These are phyloP conservation scores for Recurvomyces mirabilis DNA, from an alignment of 495 filamentous ascomycete species.

Conservation along the genomic window DNA sequence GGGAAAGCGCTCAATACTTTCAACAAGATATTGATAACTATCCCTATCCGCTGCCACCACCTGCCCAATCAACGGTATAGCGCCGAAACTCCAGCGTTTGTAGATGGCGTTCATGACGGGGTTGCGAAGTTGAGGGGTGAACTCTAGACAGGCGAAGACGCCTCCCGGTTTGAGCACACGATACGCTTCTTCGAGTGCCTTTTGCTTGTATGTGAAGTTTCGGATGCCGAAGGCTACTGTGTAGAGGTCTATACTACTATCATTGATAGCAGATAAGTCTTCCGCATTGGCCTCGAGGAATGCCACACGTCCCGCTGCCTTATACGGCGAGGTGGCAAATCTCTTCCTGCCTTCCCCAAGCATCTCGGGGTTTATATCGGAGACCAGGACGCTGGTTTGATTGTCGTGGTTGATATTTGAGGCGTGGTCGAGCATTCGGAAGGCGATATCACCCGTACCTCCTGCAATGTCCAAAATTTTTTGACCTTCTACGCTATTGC, in stretches of 20 bases:
- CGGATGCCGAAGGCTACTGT: constrained; percentile 96
- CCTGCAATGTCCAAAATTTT: constrained; percentile 95
- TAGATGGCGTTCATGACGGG: constrained; percentile 70
- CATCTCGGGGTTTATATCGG: constrained; percentile 94
- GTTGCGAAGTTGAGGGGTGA: constrained; percentile 66
- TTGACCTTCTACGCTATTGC: constrained; percentile 41
- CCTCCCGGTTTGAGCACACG: constrained; percentile 89
- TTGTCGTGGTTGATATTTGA: constrained; percentile 71
- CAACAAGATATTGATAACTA: constrained; percentile 96
- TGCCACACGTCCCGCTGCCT: constrained; percentile 43
- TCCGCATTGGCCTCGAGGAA: constrained; percentile 93
- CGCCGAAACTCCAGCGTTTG: constrained; percentile 89
- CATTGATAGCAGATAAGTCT: constrained; percentile 51
- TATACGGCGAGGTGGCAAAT: constrained; percentile 48
- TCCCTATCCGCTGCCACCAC: constrained; percentile 87
- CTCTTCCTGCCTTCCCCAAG: constrained; percentile 76
- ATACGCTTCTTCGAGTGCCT: constrained; percentile 67
- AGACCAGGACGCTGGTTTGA: constrained; percentile 69
- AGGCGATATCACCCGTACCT: constrained; percentile 95
- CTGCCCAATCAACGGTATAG: constrained; percentile 91
- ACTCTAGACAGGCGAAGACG: constrained; percentile 94
- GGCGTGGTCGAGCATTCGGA: constrained; percentile 87
- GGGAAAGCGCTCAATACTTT: constrained; percentile 93
- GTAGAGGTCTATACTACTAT: constrained; percentile 70
- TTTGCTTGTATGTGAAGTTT: constrained; percentile 83